Conservation (phyloP, 208 protist species). For the Porcisia hertigi region DNA sequence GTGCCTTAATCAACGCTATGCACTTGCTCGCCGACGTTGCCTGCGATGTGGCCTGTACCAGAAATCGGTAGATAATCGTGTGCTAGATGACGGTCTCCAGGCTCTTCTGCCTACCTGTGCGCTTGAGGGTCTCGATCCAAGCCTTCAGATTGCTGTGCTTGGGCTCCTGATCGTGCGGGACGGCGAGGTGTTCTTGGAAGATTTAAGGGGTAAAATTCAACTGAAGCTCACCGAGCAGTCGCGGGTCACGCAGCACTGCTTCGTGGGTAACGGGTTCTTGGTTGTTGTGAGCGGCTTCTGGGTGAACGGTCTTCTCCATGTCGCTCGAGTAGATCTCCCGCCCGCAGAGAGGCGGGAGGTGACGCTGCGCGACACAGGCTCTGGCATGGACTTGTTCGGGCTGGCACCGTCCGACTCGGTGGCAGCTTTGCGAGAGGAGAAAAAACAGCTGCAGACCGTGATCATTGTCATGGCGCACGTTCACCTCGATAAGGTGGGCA, state of each 20-base stretch:
- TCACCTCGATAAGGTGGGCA: constrained; percentile 70
- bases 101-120: constrained; percentile 74
- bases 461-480: constrained; percentile 83
- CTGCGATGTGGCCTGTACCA: constrained; percentile 81
- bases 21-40: constrained; percentile 74
- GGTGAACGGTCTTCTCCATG: constrained; percentile 44
- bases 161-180: constrained; percentile 62
- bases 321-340: constrained; percentile 59
- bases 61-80: constrained; percentile 49
- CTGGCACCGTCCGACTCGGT: constrained; percentile 49
- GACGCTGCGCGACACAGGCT: constrained; percentile 53
- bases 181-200: constrained; percentile 66
- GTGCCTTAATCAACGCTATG: constrained; percentile 76
- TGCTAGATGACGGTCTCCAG: constrained; percentile 19
- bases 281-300: constrained; percentile 74
- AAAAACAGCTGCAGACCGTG: constrained; percentile 72
- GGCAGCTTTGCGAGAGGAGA: constrained; percentile 53
- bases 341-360: constrained; percentile 74
- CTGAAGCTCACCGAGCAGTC: constrained; percentile 38
- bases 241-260: constrained; percentile 34
- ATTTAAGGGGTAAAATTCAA: constrained; percentile 57
- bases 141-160: constrained; percentile 67
- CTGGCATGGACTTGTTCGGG: constrained; percentile 75
- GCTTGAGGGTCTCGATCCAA: constrained; percentile 71
- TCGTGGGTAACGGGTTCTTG: constrained; percentile 66